Base-by-base conservation (phyloP, 345 rosid species). In the Clarkia xantiana region DNA sequence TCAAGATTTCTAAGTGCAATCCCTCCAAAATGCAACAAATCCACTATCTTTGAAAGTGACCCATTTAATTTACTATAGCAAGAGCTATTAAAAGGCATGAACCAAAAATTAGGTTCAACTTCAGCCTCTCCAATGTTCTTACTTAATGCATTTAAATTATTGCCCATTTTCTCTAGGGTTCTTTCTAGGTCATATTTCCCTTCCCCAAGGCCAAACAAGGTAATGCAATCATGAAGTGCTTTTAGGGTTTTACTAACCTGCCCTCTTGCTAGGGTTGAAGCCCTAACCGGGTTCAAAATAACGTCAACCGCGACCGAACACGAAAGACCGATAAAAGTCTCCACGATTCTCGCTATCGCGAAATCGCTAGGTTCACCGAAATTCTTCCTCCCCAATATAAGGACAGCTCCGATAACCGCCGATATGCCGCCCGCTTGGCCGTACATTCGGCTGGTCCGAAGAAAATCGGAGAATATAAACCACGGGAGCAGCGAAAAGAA, bases 341-440 rank as follows among this genome's bases (percentile, higher is more conserved):
- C 97, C 13, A 71, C 61, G 39, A 90, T 83, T 76, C 97, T 81
- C 1, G 76, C 86, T 0, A 90, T 77, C 2, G 95, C 97, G 43
- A 90, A 86, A 18, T 86, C 97, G 23, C 75, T 79, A 10, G 95
- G 91, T 0, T 74, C 58, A 3, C 94, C 97, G 9, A 81, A 90
- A 48, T 76, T 63, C 48, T 73, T 86, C 55, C 97, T 68, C 1
- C 97, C 97, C 34, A 90, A 53, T 20, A 90, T 74, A 53, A 90
- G 49, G 3, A 81, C 67, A 2, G 97, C 97, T 14, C 97, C 97
- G 12, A 90, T 73, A 8, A 72, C 76, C 0, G 97, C 94, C 0
- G 97, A 82, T 23, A 83, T 62, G 1, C 95, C 95, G 14, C 95
- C 97, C 1, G 95, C 97, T 42, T 70, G 88, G 22, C 94, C 86